A percentile compares a stretch with the other conserved stretches of the same genome.
Evolutionary conservation across 495 filamentous ascomycete genomes (phyloP).

Genomic region (Neurospora tetraspora): DNA sequence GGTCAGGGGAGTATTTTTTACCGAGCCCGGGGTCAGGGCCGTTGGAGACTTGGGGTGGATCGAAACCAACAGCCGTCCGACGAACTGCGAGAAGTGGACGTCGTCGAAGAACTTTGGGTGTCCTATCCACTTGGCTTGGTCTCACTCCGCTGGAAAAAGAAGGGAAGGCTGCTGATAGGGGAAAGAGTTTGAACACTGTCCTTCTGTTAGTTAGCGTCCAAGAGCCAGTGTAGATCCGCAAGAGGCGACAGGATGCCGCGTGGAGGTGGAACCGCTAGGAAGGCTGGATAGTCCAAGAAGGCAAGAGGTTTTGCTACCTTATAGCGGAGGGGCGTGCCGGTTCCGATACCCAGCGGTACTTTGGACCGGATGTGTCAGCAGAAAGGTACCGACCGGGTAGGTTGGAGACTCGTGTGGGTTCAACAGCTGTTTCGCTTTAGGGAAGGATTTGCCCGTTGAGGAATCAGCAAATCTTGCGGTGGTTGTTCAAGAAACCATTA

Average conservation of each 20-base stretch:
- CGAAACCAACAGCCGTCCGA: constrained; percentile 6
- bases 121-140: not conserved
- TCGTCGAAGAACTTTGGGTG: not conserved
- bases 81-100: not conserved
- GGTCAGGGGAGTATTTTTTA: constrained; percentile 9
- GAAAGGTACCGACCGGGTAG: not conserved
- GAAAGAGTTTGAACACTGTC: not conserved
- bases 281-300: constrained; percentile 1
- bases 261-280: constrained; percentile 9
- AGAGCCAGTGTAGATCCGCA: not conserved
- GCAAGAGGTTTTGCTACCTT: not conserved
- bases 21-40: constrained; percentile 8
- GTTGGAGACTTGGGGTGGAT: constrained; percentile 8
- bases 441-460: not conserved
- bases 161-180: not conserved
- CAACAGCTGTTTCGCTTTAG: not conserved
- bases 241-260: constrained; percentile 11
- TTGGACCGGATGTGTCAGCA: not conserved
- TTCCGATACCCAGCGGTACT: constrained; percentile 7
- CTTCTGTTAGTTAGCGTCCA: not conserved
- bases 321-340: constrained; percentile 7
- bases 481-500: too few relatives aligned
- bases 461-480: too few relatives aligned
- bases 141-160: not conserved
- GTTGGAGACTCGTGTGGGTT: constrained; percentile 1